Conservation (phyloP, 495 filamentous ascomycete genomes). For the Alectoria sarmentosa region DNA sequence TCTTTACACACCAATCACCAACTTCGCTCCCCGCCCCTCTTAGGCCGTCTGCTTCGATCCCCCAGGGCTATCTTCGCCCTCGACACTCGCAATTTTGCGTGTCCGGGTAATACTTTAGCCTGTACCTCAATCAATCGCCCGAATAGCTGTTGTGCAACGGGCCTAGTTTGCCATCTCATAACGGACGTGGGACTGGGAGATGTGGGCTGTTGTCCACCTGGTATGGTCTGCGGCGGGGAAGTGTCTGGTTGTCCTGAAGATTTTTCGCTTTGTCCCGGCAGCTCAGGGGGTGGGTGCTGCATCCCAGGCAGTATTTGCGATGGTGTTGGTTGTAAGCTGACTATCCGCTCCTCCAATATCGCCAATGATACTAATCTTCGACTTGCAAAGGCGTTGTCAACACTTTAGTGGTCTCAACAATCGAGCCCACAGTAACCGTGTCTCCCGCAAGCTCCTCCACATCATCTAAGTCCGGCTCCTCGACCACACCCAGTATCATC, state of each 20-base stretch:
- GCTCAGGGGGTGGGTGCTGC: slow-evolving; percentile 80
- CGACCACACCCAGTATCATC: slow-evolving; percentile 21
- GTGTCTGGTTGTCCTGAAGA: slow-evolving; percentile 57
- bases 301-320: slow-evolving; percentile 72
- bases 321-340: slow-evolving; percentile 67
- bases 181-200: slow-evolving; percentile 64
- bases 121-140: slow-evolving; percentile 65
- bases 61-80: slow-evolving; percentile 26
- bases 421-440: slow-evolving; percentile 32
- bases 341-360: background rate
- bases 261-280: slow-evolving; percentile 60
- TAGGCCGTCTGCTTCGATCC: slow-evolving; percentile 23
- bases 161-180: slow-evolving; percentile 63
- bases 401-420: slow-evolving; percentile 42
- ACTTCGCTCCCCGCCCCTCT: slow-evolving; percentile 15
- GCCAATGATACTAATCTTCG: slow-evolving; percentile 13
- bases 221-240: slow-evolving; percentile 57
- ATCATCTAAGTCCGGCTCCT: slow-evolving; percentile 30
- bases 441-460: slow-evolving; percentile 29
- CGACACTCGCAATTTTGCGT: slow-evolving; percentile 55
- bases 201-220: slow-evolving; percentile 80
- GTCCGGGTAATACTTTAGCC: slow-evolving; percentile 58
- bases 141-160: slow-evolving; percentile 66
- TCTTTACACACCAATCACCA: slow-evolving; percentile 28
- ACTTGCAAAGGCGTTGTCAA: slow-evolving; percentile 36